Evolutionary conservation across 306 rosid species (phyloP).

Genomic region (Citrullus amarus): DNA sequence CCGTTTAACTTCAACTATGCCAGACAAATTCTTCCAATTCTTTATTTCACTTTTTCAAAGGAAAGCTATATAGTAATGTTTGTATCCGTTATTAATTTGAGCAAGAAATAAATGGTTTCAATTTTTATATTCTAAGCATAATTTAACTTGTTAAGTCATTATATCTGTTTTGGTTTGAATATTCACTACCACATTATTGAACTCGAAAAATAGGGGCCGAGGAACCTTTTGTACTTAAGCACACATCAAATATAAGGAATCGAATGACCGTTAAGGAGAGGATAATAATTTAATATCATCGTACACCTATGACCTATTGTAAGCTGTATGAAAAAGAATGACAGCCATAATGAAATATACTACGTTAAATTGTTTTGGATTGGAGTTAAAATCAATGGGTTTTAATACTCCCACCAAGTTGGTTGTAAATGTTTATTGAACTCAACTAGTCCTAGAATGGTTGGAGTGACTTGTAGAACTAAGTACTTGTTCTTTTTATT

Average conservation of each 20-base stretch:
- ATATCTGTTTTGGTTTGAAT: neutral
- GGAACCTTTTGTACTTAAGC: neutral
- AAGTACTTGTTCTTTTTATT: neutral
- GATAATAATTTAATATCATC: neutral
- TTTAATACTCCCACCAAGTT: neutral
- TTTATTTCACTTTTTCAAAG: neutral
- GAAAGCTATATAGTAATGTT: neutral
- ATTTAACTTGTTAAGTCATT: neutral
- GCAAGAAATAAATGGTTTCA: neutral
- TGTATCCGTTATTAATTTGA: neutral
- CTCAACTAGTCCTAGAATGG: neutral
- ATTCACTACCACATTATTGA: neutral
- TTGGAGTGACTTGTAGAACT: neutral
- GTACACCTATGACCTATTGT: neutral
- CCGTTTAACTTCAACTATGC: neutral
- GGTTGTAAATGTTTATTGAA: neutral
- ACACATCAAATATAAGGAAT: neutral
- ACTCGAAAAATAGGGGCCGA: neutral
- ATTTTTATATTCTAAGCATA: neutral
- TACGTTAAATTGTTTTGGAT: neutral
- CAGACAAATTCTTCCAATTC: neutral
- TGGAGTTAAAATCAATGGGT: neutral
- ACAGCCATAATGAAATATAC: neutral
- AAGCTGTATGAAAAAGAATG: neutral
- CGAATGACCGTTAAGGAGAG: neutral